These are phyloP conservation scores for Populus euphratica DNA, from an alignment of 345 rosid species.

Conservation along the genomic window DNA sequence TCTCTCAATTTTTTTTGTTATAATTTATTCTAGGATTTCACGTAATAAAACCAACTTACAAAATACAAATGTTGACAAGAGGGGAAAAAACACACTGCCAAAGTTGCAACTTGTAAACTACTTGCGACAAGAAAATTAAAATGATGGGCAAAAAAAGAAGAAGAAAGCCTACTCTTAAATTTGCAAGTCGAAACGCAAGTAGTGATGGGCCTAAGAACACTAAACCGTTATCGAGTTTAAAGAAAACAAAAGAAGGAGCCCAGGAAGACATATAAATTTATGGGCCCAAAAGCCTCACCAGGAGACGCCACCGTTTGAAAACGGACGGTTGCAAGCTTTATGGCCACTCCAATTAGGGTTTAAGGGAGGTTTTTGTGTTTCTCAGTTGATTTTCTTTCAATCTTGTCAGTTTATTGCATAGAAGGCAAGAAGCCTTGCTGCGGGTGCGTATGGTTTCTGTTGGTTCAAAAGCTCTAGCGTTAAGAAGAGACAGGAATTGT, in stretches of 20 bases:
- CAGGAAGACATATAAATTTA: background rate
- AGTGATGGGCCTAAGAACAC: background rate
- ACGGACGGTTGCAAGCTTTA: background rate
- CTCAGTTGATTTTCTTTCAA: background rate
- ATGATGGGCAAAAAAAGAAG: too few relatives aligned
- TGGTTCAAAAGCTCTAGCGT: conserved; percentile 52
- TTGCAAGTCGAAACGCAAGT: background rate
- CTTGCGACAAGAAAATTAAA: too few relatives aligned
- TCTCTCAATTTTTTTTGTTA: too few relatives aligned
- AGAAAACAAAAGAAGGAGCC: background rate
- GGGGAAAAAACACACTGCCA: too few relatives aligned
- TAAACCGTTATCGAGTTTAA: background rate
- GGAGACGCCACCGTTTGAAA: background rate
- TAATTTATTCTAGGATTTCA: too few relatives aligned
- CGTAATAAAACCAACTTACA: too few relatives aligned
- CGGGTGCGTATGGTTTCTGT: conserved; percentile 43
- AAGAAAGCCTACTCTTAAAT: too few relatives aligned
- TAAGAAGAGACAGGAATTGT: conserved; percentile 24
- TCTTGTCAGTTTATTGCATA: background rate
- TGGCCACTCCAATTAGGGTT: conserved; percentile 1
- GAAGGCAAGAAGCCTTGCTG: background rate
- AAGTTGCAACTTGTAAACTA: too few relatives aligned
- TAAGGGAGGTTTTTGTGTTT: background rate
- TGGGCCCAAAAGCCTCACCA: background rate
- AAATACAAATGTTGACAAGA: too few relatives aligned